Evolutionary conservation across 1,284 basidiomycete genomes (phyloP).

Genomic region (Melampsora larici-populina): DNA sequence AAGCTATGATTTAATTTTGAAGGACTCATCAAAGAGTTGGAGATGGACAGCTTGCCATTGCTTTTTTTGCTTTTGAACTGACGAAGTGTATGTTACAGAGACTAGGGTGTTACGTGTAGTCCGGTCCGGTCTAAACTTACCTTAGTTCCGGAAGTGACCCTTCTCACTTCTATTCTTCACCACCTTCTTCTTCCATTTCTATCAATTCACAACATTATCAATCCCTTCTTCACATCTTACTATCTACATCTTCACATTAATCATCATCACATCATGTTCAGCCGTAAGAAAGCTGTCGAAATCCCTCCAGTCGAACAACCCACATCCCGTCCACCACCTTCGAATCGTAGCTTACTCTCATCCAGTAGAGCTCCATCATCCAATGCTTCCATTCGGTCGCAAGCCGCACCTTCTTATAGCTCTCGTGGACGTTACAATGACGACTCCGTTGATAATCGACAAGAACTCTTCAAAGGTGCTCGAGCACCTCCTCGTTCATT

Average conservation of each 20-base stretch:
- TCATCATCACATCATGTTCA: conserved; percentile 20
- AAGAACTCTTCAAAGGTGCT: conserved; percentile 42
- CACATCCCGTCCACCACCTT: neutral
- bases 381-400: neutral
- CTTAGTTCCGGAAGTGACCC: too few relatives aligned
- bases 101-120: too few relatives aligned
- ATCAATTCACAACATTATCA: too few relatives aligned
- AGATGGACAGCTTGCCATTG: too few relatives aligned
- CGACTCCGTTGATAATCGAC: conserved; percentile 9
- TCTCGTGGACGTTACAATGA: neutral
- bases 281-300: conserved; percentile 35
- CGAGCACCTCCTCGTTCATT: conserved; percentile 18
- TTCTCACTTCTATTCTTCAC: too few relatives aligned
- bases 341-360: conserved; percentile 22
- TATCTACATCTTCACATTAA: neutral
- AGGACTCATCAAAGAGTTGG: too few relatives aligned
- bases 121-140: too few relatives aligned
- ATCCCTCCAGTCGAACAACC: conserved; percentile 32
- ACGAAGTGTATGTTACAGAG: too few relatives aligned
- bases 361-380: conserved; percentile 10
- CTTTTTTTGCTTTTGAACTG: too few relatives aligned
- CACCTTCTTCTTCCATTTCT: too few relatives aligned
- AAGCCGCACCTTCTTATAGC: neutral
- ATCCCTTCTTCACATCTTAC: too few relatives aligned
- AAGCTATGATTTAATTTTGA: too few relatives aligned